These are phyloP conservation scores for Ascochyta pisi DNA, from an alignment of 2,329 filamentous ascomycete genomes.

Conservation along the genomic window DNA sequence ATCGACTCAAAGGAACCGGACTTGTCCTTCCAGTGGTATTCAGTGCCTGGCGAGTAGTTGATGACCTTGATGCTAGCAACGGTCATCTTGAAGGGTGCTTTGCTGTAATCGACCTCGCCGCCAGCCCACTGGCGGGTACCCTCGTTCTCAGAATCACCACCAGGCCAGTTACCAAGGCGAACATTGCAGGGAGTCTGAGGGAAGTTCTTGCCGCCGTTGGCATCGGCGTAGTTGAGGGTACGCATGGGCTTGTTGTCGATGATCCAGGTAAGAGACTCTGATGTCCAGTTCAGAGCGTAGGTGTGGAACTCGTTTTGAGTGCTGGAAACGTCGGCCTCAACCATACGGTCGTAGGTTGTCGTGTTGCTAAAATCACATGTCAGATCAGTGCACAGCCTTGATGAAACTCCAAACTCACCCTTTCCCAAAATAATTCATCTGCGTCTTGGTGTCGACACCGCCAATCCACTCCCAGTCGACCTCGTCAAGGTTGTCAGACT, in stretches of 20 bases:
- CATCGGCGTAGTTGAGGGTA: constrained; percentile 65
- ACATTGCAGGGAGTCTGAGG: constrained; percentile 78
- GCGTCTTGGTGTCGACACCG: constrained; percentile 65
- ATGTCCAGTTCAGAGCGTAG: constrained; percentile 77
- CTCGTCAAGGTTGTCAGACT: constrained; percentile 85
- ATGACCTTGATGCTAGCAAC: constrained; percentile 59
- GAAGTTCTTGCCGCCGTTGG: constrained; percentile 66
- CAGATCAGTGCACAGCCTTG: no score
- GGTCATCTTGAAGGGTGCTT: constrained; percentile 60
- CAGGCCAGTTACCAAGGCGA: constrained; percentile 56
- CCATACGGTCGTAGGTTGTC: constrained; percentile 73
- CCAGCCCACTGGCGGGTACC: constrained; percentile 74
- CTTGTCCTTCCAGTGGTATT: constrained; percentile 60
- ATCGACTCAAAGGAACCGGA: constrained; percentile 59
- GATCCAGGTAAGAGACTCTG: constrained; percentile 69
- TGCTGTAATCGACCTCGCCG: constrained; percentile 58
- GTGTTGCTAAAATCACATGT: constrained; percentile 58
- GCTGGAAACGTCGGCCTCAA: constrained; percentile 63
- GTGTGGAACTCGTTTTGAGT: constrained; percentile 68
- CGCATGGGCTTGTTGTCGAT: constrained; percentile 73
- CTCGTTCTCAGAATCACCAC: constrained; percentile 56
- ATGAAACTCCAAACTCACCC: not conserved
- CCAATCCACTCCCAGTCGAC: constrained; percentile 87
- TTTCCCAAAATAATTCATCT: constrained; percentile 62
- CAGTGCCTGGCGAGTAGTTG: constrained; percentile 60